These are phyloP conservation scores for Saturnispora galanensis DNA, from an alignment of 805 yeast genomes.

Conservation along the genomic window DNA sequence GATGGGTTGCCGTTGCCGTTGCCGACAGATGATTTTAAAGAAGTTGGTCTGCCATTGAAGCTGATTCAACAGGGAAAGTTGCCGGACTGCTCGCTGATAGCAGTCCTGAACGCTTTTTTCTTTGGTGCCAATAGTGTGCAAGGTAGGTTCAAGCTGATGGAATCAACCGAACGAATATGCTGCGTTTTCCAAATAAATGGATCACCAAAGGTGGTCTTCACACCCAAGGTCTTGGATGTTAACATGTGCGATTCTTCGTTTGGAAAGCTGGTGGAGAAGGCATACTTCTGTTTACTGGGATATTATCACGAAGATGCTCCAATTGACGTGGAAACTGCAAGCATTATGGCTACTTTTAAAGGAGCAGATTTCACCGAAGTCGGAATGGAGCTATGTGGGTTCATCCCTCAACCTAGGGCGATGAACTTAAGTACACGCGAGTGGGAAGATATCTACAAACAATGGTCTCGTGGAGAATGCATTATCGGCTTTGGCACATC, in stretches of 20 bases:
- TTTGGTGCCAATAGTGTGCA: constrained; percentile 1
- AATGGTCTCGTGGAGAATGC: background rate
- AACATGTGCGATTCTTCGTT: background rate
- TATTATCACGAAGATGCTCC: background rate
- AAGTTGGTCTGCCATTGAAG: background rate
- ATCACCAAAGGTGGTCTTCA: background rate
- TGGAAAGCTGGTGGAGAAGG: background rate
- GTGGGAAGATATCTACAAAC: constrained; percentile 2
- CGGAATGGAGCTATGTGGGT: constrained; percentile 1
- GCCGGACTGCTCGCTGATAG: constrained; percentile 6
- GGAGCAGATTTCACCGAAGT: constrained; percentile 7
- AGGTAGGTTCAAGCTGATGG: background rate
- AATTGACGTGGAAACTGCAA: background rate
- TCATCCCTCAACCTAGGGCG: constrained; percentile 1
- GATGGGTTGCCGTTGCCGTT: background rate
- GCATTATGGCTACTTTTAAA: background rate
- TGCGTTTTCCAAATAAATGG: constrained; percentile 3
- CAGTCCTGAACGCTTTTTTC: background rate
- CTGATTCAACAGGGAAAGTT: constrained; percentile 1
- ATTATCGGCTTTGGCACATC: constrained; percentile 6
- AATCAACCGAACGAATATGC: background rate
- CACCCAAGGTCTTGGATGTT: background rate
- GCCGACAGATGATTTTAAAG: background rate
- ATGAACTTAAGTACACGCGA: background rate
- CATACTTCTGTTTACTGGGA: constrained; percentile 1